Evolutionary conservation across 257 asterid genomes (phyloP).

Genomic region (Asclepias syriaca): DNA sequence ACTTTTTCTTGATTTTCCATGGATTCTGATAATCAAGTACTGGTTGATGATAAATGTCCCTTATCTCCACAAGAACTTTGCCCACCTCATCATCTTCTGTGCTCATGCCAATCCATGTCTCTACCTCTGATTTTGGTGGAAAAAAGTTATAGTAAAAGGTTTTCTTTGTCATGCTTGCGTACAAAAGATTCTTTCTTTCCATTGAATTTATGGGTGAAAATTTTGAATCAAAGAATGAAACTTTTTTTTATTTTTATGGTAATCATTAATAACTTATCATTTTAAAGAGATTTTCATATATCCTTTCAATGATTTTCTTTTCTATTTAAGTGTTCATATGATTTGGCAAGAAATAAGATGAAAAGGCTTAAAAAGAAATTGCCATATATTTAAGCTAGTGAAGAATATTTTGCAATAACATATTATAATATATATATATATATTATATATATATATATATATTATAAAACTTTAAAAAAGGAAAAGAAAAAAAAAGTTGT

Average conservation of each 20-base stretch:
- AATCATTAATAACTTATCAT: background rate
- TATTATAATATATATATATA: too few species aligned
- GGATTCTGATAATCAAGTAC: slow-evolving; percentile 28
- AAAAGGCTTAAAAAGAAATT: background rate
- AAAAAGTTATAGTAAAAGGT: slow-evolving; percentile 38
- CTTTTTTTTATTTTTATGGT: background rate
- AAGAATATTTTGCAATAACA: too few species aligned
- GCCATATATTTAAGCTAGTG: background rate
- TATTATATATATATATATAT: too few species aligned
- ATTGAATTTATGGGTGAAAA: slow-evolving; percentile 9
- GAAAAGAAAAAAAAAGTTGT: too few species aligned
- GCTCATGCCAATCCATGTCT: slow-evolving; percentile 3
- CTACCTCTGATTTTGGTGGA: slow-evolving; percentile 36
- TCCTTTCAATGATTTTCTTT: background rate
- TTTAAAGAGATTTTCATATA: background rate
- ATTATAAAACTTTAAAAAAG: too few species aligned
- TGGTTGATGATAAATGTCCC: slow-evolving; percentile 35
- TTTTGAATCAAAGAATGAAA: slow-evolving; percentile 1
- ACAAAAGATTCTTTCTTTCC: too few species aligned
- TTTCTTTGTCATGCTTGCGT: slow-evolving; percentile 21
- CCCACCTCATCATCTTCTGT: background rate
- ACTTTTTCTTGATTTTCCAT: slow-evolving; percentile 43
- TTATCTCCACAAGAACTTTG: slow-evolving; percentile 41
- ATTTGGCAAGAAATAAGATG: background rate
- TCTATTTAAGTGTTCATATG: background rate